A percentile compares a stretch with the other conserved stretches of the same genome.
Evolutionary conservation across 257 asterid species (phyloP).

Genomic region (Haberlea rhodopensis): DNA sequence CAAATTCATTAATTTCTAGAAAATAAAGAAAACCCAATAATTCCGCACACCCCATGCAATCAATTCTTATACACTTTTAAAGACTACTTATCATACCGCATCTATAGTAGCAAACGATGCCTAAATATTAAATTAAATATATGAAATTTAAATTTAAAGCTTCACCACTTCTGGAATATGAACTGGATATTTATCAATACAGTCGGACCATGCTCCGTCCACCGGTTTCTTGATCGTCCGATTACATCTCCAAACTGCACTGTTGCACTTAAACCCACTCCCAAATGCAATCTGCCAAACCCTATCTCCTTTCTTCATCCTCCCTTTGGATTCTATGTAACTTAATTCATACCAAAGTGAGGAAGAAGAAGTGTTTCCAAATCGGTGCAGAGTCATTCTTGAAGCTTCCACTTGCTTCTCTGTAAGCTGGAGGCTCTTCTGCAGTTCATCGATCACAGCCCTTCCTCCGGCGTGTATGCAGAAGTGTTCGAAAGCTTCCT

Average conservation of each 20-base stretch:
- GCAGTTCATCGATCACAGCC: slow-evolving; percentile 41
- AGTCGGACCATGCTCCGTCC: slow-evolving; percentile 33
- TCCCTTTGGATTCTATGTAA: slow-evolving; percentile 36
- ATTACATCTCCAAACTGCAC: slow-evolving; percentile 36
- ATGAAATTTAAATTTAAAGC: no score
- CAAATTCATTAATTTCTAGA: no score
- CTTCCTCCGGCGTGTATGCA: slow-evolving; percentile 45
- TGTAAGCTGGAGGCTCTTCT: slow-evolving; percentile 32
- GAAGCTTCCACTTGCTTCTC: slow-evolving; percentile 36
- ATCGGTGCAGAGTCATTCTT: slow-evolving; percentile 41
- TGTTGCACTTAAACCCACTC: slow-evolving; percentile 40
- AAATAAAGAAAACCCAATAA: no score
- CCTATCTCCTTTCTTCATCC: slow-evolving; percentile 32
- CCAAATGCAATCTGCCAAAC: slow-evolving; percentile 53
- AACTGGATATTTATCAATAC: slow-evolving; percentile 33
- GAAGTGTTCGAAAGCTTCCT: slow-evolving; percentile 37
- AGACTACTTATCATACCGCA: no score
- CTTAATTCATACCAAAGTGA: slow-evolving; percentile 40
- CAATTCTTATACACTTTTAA: no score
- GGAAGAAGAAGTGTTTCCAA: slow-evolving; percentile 41
- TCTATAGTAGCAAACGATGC: no score
- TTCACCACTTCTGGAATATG: no score
- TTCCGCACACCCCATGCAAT: no score
- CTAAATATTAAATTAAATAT: no score
- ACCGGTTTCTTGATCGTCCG: slow-evolving; percentile 24